A percentile compares a stretch with the other conserved stretches of the same genome.
phyloP scores from a whole-genome alignment of 805 yeast species.

The Candida jianshihensis region DNA sequence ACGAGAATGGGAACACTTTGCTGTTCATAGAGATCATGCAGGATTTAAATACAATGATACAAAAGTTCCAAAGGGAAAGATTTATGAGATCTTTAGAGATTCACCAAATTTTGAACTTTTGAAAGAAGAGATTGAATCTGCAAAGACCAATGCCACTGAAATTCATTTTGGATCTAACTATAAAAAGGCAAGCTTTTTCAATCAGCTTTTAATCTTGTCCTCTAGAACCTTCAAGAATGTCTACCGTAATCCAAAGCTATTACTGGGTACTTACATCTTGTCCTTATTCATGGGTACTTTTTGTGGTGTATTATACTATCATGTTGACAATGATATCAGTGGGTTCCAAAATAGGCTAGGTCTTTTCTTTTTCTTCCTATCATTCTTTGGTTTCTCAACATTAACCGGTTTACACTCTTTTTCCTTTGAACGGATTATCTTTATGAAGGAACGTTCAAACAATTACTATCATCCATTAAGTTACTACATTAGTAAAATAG shows the following conservation, averaged over 20 bases:
- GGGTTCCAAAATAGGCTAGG: slow-evolving; percentile 97
- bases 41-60: slow-evolving; percentile 13
- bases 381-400: slow-evolving; percentile 91
- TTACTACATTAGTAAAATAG: slow-evolving; percentile 76
- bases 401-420: slow-evolving; percentile 88
- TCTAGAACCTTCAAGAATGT: slow-evolving; percentile 87
- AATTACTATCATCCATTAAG: slow-evolving; percentile 87
- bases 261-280: slow-evolving; percentile 75
- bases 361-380: slow-evolving; percentile 80
- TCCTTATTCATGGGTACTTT: slow-evolving; percentile 73
- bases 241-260: slow-evolving; percentile 86
- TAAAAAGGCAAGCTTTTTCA: slow-evolving; percentile 44
- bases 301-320: slow-evolving; percentile 80
- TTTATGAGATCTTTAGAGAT: slow-evolving; percentile 26
- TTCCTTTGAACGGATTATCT: slow-evolving; percentile 80
- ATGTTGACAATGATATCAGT: slow-evolving; percentile 80
- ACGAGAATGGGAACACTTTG: slow-evolving; percentile 82
- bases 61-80: slow-evolving; percentile 6
- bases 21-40: slow-evolving; percentile 67
- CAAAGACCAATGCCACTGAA: slow-evolving; percentile 16
- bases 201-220: slow-evolving; percentile 69
- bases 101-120: slow-evolving; percentile 26
- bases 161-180: slow-evolving; percentile 20
- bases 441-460: slow-evolving; percentile 89
- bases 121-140: slow-evolving; percentile 24